Evolutionary conservation across 2,329 filamentous ascomycete species (phyloP), one percentile per base, ranked within the genome.

Genomic region (Epichloe festucae): DNA sequence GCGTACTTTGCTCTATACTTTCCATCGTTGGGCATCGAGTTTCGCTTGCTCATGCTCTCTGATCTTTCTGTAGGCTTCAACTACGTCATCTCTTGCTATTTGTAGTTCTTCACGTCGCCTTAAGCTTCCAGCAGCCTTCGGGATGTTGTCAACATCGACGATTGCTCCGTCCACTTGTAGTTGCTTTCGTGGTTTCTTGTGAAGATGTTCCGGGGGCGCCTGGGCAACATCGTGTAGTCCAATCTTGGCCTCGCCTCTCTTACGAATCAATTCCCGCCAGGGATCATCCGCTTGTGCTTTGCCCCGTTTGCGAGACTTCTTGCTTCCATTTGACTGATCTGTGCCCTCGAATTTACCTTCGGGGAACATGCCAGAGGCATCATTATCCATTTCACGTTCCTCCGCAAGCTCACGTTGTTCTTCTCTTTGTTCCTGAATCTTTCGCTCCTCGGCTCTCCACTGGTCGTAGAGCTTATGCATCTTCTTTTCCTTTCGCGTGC

Each of bases 401-500:
- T 83, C 81, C 58, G 79, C 81, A 41, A 78, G 70, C 59, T 85
- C 81, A 48, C 79, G 68, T 53, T 83, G 79, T 48, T 87, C 84
- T 45, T 84, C 81, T 50, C 77, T 78, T 58, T 79, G 73, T 48
- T 84, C 82, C 57, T 80, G 72, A 42, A 81, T 71, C 62, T 79
- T 81, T 49, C 71, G 72, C 21, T 86, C 84, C 59, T 84, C 78
- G 58, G 82, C 82, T 50, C 77, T 73, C 77, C 86, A 89, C 58
- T 91, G 87, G 44, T 85, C 83, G 64, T 90, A 88, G 57, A 88
- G 76, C 62, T 87, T 87, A 59, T 83, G 82, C 73, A 96, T 84
- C 57, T 85, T 84, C 64, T 82, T 85, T 70, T 96, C 90, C 62
- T 90, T 93, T 65, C 84, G 85, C 5, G 90, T 96, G 49, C 80